Evolutionary conservation across 306 rosid genomes (phyloP), one percentile per base, ranked within the genome.

Genomic region (Albizia julibrissin): DNA sequence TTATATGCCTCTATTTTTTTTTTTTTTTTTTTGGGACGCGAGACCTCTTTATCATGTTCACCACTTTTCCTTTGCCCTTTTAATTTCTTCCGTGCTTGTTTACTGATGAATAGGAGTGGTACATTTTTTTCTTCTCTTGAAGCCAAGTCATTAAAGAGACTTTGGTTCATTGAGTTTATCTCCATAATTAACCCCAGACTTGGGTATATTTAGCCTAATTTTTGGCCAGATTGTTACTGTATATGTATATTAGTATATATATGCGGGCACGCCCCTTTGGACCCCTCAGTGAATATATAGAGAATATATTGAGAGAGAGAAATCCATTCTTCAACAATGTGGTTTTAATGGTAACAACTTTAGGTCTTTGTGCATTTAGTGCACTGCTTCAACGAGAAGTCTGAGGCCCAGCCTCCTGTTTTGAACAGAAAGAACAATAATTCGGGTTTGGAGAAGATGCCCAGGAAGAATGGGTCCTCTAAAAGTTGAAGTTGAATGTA

Each of bases 321-420:
- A 52, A 19, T 59, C 14, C 3, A 58, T 59, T 24, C 31, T 61
- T 61, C 34, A 16, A 31, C 2, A 1, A 6, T 6, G 22, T 16
- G 70, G n/a, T 29, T 15, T 7, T 5, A 7, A 15, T 15, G n/a
- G n/a, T 15, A 15, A 14, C 12, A 65, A 29, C 22, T 31, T 29
- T 65, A 31, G 11, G 33, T 31, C 70, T 65, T 15, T 13, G 26
- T 26, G 21, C 34, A 74, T 68, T 43, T 27, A 26, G 34, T 4
- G 8, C 76, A 8, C 7, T 16, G 81, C 78, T 69, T 80, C 80
- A 47, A 22, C 74, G 72, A 39, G 69, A 81, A 85, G 66, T 61
- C 70, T 49, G 47, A 79, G 75, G 80, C n/a, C n/a, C 7, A 50
- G 52, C 85, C 82, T 74, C 86, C 84, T 18, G 74, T 56, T 83